A percentile compares a stretch with the other conserved stretches of the same genome.
Evolutionary conservation across 2,329 filamentous ascomycete genomes (phyloP).

Genomic region (Colletotrichum sp.): DNA sequence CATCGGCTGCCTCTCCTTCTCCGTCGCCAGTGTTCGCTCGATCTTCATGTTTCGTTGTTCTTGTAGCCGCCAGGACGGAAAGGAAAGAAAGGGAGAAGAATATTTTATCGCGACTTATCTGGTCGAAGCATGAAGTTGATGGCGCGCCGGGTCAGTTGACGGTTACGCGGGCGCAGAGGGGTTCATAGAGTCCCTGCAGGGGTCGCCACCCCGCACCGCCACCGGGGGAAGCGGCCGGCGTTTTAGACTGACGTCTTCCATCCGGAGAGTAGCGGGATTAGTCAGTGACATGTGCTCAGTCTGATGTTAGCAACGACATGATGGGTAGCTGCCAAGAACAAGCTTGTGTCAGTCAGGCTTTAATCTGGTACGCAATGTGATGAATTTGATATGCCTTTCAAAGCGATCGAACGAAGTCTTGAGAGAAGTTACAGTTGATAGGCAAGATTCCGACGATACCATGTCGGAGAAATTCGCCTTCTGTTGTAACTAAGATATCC

Average conservation of each 20-base stretch:
- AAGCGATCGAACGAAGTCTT: not conserved
- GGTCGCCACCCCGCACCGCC: conserved; percentile 6
- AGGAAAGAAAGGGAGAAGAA: not conserved
- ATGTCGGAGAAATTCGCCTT: too few relatives aligned
- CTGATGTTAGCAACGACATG: not conserved
- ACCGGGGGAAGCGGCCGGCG: not conserved
- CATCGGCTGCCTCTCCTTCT: not conserved
- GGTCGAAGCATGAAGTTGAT: not conserved
- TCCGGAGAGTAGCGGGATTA: not conserved
- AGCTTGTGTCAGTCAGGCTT: not conserved
- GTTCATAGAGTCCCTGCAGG: conserved; percentile 2
- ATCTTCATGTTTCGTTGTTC: not conserved
- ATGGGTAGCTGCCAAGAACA: not conserved
- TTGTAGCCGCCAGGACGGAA: not conserved
- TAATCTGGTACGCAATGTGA: not conserved
- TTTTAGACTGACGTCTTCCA: conserved; percentile 8
- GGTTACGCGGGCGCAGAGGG: not conserved
- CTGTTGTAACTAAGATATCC: too few relatives aligned
- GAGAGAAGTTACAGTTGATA: not conserved
- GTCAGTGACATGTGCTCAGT: not conserved
- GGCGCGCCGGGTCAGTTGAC: not conserved
- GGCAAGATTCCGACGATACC: not conserved
- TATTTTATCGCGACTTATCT: not conserved
- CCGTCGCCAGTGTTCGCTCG: not conserved
- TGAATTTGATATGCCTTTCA: not conserved